Evolutionary conservation across 345 rosid species (phyloP).

Genomic region (Gynandropsis gynandra): DNA sequence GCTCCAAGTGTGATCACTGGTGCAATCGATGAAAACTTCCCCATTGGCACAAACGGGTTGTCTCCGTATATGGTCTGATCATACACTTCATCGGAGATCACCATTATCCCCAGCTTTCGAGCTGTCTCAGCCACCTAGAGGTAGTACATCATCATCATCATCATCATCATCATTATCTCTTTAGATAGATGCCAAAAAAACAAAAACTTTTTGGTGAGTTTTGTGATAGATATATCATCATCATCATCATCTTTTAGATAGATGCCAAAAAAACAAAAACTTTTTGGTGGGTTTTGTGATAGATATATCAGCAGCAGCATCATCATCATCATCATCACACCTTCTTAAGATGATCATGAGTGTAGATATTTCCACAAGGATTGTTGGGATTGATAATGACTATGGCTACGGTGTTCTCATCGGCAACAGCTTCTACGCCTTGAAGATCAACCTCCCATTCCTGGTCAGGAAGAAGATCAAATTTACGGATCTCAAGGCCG

Average conservation of each 20-base stretch:
- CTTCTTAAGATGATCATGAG: slow-evolving; percentile 41
- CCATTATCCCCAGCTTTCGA: slow-evolving; percentile 45
- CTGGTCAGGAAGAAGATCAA: slow-evolving; percentile 49
- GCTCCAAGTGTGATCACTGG: slow-evolving; percentile 57
- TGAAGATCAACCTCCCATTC: slow-evolving; percentile 61
- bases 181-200: slow-evolving; percentile 4
- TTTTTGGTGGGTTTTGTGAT: background rate
- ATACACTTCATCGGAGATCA: slow-evolving; percentile 62
- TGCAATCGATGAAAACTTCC: slow-evolving; percentile 40
- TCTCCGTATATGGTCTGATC: slow-evolving; percentile 41
- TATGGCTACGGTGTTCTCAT: slow-evolving; percentile 50
- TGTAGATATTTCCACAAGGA: slow-evolving; percentile 39
- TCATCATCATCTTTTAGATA: too few relatives aligned
- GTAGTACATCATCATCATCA: too few relatives aligned
- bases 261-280: slow-evolving; percentile 3
- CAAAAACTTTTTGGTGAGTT: background rate
- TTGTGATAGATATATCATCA: too few relatives aligned
- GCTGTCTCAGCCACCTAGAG: slow-evolving; percentile 56
- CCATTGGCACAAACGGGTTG: slow-evolving; percentile 48
- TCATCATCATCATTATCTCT: too few relatives aligned
- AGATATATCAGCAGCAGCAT: too few relatives aligned
- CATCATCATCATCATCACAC: slow-evolving; percentile 3
- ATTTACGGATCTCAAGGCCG: slow-evolving; percentile 39
- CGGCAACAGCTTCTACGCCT: slow-evolving; percentile 44
- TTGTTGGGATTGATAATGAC: slow-evolving; percentile 44